These are phyloP conservation scores for Cystobasidium slooffiae DNA, from an alignment of 1,284 basidiomycete genomes.

Conservation along the genomic window DNA sequence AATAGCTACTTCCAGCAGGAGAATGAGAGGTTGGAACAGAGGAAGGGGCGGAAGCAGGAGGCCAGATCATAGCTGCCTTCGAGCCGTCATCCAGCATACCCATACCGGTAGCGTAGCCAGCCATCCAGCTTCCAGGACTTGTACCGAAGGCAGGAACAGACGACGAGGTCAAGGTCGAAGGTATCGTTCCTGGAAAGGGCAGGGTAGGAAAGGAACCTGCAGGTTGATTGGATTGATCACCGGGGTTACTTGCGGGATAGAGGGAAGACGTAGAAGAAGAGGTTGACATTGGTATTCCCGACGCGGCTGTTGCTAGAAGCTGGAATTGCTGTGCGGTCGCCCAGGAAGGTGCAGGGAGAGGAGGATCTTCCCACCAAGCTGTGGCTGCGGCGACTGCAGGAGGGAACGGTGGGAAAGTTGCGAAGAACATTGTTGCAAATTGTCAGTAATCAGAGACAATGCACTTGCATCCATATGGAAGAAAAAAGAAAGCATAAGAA, in stretches of 20 bases:
- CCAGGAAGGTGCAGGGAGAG: neutral
- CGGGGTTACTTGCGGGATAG: neutral
- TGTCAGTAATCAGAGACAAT: slow-evolving; percentile 1
- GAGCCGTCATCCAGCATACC: slow-evolving; percentile 7
- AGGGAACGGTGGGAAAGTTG: neutral
- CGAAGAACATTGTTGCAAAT: neutral
- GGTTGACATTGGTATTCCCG: neutral
- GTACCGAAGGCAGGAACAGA: neutral
- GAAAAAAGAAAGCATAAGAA: neutral
- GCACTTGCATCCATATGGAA: neutral
- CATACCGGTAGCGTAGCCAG: neutral
- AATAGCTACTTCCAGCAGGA: neutral
- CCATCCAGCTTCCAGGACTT: neutral
- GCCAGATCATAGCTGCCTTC: slow-evolving; percentile 6
- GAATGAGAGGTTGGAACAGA: slow-evolving; percentile 3
- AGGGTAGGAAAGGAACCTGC: neutral
- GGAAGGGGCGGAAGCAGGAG: neutral
- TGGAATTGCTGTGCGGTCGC: neutral
- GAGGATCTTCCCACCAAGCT: slow-evolving; percentile 10
- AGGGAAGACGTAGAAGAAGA: neutral
- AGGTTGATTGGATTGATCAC: neutral
- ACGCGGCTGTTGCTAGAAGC: neutral
- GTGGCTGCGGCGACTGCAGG: neutral
- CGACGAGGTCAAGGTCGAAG: neutral
- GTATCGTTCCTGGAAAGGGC: slow-evolving; percentile 1